These are phyloP conservation scores for Yamadazyma siamensis DNA, from an alignment of 1,139 yeast species.

Conservation along the genomic window DNA sequence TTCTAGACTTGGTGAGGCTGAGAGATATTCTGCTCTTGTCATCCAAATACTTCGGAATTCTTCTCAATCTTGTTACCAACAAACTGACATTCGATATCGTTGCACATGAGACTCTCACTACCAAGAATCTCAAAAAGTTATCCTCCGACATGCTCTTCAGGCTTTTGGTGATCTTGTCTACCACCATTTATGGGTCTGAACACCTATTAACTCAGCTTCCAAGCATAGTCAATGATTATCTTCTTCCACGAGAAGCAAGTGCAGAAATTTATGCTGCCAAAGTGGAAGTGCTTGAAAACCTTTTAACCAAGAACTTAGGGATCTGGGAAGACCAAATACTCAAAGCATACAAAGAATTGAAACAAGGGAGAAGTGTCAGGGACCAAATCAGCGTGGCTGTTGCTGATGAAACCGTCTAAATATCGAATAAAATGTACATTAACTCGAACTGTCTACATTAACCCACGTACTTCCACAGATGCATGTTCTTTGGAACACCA, in stretches of 20 bases:
- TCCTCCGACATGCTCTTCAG: constrained; percentile 24
- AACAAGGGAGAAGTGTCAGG: constrained; percentile 26
- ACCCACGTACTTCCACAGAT: constrained; percentile 82
- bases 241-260: constrained; percentile 18
- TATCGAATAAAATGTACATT: too few species aligned
- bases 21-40: constrained; percentile 19
- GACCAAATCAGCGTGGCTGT: constrained; percentile 29
- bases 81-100: constrained; percentile 18
- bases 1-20: constrained; percentile 15
- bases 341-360: constrained; percentile 23
- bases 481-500: constrained; percentile 73
- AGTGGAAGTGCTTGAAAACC: constrained; percentile 21
- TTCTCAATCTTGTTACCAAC: constrained; percentile 25
- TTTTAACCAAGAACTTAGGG: constrained; percentile 17
- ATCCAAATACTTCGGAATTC: constrained; percentile 24
- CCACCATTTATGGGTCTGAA: constrained; percentile 19
- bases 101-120: constrained; percentile 14
- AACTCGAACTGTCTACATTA: constrained; percentile 14
- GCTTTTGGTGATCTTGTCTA: constrained; percentile 23
- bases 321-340: constrained; percentile 27
- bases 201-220: constrained; percentile 29
- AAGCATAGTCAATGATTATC: constrained; percentile 18
- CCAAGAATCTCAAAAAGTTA: constrained; percentile 18
- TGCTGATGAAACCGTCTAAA: too few species aligned
- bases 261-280: constrained; percentile 28